A percentile compares a stretch with the other conserved stretches of the same genome.
These are phyloP conservation scores for Prunus mume DNA, from an alignment of 306 rosid species.

Conservation along the genomic window DNA sequence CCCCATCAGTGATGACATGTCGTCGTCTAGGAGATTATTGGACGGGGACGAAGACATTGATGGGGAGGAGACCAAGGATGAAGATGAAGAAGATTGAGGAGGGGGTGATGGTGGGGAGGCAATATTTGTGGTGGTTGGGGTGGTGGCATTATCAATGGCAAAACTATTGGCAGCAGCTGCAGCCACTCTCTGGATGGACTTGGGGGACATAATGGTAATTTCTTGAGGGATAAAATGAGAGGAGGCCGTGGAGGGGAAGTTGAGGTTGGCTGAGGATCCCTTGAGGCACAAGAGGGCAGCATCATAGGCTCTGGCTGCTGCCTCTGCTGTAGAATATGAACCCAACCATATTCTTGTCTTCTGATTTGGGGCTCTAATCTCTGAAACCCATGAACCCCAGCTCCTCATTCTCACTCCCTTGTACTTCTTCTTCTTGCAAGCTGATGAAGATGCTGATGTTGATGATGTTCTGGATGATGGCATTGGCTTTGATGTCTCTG, in stretches of 20 bases:
- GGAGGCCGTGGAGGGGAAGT: conserved; percentile 53
- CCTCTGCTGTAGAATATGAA: conserved; percentile 90
- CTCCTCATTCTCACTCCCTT: conserved; percentile 98
- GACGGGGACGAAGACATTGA: conserved; percentile 44
- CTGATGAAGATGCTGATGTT: conserved; percentile 8
- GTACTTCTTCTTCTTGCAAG: conserved; percentile 56
- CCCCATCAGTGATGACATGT: conserved; percentile 30
- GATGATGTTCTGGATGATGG: conserved; percentile 14
- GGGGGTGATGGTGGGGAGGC: conserved; percentile 30
- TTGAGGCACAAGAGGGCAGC: conserved; percentile 93
- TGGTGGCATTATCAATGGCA: conserved; percentile 23
- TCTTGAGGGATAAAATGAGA: conserved; percentile 42
- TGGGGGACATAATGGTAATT: conserved; percentile 61
- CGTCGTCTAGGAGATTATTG: conserved; percentile 46
- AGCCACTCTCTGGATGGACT: conserved; percentile 81
- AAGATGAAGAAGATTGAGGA: conserved; percentile 47
- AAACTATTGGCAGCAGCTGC: conserved; percentile 76
- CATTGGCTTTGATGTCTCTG: conserved; percentile 26
- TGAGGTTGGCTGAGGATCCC: conserved; percentile 83
- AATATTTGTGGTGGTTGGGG: neutral
- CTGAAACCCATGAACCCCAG: conserved; percentile 99
- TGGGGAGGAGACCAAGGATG: conserved; percentile 43
- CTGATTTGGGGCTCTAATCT: conserved; percentile 94
- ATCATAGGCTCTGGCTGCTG: conserved; percentile 98
- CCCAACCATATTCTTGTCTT: conserved; percentile 98